Evolutionary conservation across 441 rosid genomes (phyloP).

Genomic region (Croton setiger): DNA sequence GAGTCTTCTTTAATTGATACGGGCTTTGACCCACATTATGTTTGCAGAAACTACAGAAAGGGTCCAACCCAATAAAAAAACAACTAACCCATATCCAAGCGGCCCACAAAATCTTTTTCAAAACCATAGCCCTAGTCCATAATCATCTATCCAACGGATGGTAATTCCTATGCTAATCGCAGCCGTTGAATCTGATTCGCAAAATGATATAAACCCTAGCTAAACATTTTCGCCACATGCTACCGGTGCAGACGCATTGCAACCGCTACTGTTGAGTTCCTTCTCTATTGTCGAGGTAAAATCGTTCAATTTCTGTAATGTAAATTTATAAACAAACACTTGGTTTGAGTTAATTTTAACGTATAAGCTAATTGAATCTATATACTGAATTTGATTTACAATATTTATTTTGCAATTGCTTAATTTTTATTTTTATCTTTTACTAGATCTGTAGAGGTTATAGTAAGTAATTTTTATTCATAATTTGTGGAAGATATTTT

Average conservation of each 20-base stretch:
- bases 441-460: not conserved
- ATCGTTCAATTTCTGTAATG: not conserved
- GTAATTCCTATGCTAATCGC: not conserved
- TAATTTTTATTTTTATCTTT: not conserved
- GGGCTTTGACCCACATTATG: not conserved
- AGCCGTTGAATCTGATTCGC: conserved; percentile 3
- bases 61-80: too few relatives aligned
- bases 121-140: conserved; percentile 5
- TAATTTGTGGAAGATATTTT: not conserved
- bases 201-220: not conserved
- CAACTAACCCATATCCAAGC: not conserved
- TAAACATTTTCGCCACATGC: not conserved
- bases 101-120: not conserved
- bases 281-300: not conserved
- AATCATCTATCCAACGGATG: conserved; percentile 10
- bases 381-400: not conserved
- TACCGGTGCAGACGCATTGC: too few relatives aligned
- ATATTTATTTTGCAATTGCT: not conserved
- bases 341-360: too few relatives aligned
- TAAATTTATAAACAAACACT: not conserved
- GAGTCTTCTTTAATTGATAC: not conserved
- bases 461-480: not conserved
- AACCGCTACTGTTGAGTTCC: not conserved
- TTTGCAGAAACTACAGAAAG: too few relatives aligned
- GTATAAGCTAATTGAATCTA: not conserved